Conservation (phyloP, 2,329 filamentous ascomycete species). For the Tricladium varicosporioides region DNA sequence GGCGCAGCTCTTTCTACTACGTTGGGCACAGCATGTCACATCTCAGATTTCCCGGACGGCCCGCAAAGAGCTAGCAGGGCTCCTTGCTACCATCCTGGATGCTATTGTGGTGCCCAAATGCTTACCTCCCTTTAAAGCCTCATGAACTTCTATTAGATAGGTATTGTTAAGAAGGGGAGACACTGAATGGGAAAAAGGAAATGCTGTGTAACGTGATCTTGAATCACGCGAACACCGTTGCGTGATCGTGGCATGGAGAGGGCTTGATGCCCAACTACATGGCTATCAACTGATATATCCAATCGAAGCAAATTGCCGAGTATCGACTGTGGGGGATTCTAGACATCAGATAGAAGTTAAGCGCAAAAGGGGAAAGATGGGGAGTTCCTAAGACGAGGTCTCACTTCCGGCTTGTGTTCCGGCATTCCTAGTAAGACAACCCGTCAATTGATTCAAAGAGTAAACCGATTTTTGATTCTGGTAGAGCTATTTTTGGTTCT, state of each 20-base stretch:
- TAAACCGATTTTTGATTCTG: neutral
- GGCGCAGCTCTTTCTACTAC: neutral
- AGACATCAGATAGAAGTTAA: neutral
- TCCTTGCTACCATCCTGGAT: neutral
- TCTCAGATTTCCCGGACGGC: constrained; percentile 6
- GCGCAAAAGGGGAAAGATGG: neutral
- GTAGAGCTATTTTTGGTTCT: neutral
- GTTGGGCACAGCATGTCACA: constrained; percentile 12
- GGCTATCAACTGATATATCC: neutral
- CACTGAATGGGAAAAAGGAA: neutral
- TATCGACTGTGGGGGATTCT: neutral
- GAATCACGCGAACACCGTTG: constrained; percentile 12
- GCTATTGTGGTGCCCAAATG: constrained; percentile 3
- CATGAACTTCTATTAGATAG: neutral
- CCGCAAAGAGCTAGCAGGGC: neutral
- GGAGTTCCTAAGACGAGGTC: neutral
- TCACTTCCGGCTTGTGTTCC: neutral
- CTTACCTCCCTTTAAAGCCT: neutral
- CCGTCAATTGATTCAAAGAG: neutral
- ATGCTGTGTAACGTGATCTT: constrained; percentile 13
- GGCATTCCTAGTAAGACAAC: neutral
- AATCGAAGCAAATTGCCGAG: neutral
- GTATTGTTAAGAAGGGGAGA: neutral
- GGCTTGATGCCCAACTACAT: constrained; percentile 5
- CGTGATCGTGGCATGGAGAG: constrained; percentile 13